phyloP scores from a whole-genome alignment of 306 rosid genomes.

The Casuarina cunninghamiana region DNA sequence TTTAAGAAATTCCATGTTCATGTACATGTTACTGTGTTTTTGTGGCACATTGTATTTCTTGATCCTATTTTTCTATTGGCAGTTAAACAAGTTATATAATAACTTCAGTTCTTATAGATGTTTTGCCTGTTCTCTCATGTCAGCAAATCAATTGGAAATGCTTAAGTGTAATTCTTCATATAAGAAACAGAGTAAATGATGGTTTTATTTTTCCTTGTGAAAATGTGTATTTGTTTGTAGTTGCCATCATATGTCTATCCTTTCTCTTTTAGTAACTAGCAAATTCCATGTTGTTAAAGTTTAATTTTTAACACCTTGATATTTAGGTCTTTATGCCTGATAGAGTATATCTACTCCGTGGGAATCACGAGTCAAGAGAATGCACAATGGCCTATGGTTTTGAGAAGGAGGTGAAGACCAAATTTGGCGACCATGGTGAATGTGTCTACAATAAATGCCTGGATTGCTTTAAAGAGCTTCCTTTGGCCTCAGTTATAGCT shows the following conservation, averaged over 20 bases:
- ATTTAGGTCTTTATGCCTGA: conserved; percentile 83
- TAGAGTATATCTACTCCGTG: conserved; percentile 85
- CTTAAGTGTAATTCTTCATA: background rate
- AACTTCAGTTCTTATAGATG: background rate
- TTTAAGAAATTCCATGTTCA: background rate
- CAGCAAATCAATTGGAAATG: background rate
- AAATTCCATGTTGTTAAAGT: conserved; percentile 8
- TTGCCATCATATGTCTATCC: background rate
- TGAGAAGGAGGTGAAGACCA: conserved; percentile 68
- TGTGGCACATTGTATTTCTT: conserved; percentile 1
- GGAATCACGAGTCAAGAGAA: conserved; percentile 76
- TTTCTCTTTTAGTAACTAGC: background rate
- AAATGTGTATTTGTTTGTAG: background rate
- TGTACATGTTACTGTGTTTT: conserved; percentile 9
- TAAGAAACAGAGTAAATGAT: background rate
- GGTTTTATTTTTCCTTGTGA: too few species aligned
- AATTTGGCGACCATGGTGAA: conserved; percentile 72
- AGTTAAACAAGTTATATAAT: background rate
- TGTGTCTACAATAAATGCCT: conserved; percentile 65
- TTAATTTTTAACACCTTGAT: conserved; percentile 22
- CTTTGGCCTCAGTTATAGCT: conserved; percentile 79
- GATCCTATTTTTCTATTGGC: background rate
- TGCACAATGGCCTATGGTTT: conserved; percentile 70
- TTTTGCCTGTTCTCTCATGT: background rate
- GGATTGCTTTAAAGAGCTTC: conserved; percentile 81